Conservation (phyloP, 2,329 filamentous ascomycete species). For the Xylaria arbuscula region DNA sequence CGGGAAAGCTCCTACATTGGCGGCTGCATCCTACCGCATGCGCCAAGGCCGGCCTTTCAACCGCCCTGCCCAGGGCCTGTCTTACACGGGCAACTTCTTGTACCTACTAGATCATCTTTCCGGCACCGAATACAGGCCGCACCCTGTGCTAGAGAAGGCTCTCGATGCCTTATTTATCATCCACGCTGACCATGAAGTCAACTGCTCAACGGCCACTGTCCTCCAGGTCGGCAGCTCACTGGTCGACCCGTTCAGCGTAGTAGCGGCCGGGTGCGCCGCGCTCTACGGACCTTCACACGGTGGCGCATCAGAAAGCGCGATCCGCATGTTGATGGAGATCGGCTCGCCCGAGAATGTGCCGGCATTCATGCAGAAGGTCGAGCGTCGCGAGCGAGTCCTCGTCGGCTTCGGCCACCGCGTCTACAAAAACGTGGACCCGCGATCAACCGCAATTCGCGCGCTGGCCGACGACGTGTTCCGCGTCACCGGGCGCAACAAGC, state of each 20-base stretch:
- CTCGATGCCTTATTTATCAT: conserved; percentile 66
- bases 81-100: conserved; percentile 66
- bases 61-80: conserved; percentile 58
- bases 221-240: conserved; percentile 67
- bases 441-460: conserved; percentile 60
- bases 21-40: conserved; percentile 64
- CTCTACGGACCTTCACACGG: conserved; percentile 68
- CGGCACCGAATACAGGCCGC: conserved; percentile 58
- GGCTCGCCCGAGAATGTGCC: conserved; percentile 63
- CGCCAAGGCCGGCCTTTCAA: conserved; percentile 64
- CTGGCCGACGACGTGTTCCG: conserved; percentile 63
- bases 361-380: conserved; percentile 61
- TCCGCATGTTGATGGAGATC: conserved; percentile 64
- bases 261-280: conserved; percentile 63
- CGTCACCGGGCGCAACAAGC: conserved; percentile 62
- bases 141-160: conserved; percentile 61
- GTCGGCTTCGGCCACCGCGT: conserved; percentile 67
- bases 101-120: conserved; percentile 65
- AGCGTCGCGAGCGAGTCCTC: conserved; percentile 62
- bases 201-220: conserved; percentile 66
- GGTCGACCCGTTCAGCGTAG: conserved; percentile 66
- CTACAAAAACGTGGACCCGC: conserved; percentile 65
- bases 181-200: conserved; percentile 69
- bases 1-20: conserved; percentile 62
- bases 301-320: conserved; percentile 68